Evolutionary conservation across 1,284 basidiomycete genomes (phyloP), one percentile per base, ranked within the genome.

Genomic region (Apiotrichum laibachii): DNA sequence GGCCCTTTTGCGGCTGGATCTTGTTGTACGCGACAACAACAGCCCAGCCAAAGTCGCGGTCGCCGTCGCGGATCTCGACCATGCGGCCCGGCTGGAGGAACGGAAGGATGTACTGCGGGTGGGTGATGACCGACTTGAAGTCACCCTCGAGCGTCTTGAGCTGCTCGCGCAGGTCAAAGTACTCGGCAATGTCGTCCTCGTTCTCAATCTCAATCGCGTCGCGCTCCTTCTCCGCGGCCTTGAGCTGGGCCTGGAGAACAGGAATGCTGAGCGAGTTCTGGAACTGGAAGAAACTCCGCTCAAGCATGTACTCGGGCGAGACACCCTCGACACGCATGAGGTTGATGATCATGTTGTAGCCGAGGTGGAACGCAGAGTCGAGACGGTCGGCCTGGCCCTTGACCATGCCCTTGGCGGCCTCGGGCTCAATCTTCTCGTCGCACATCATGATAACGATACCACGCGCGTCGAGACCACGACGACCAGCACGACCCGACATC

Each of bases 361-460:
- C 95, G 10, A 99, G 82, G 79, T 98, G 94, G 82, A 99, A 99
- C 5, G 96, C 96, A 19, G 94, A 98, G 78, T 99, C 93, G 61
- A 99, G 82, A 43, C 95, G 84, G 77, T 99, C 96, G 8, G 96
- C 94, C 80, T 97, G 90, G 53, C 96, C 96, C 79, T 98, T 98
- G 77, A 99, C 90, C 96, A 99, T 99, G 56, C 84, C 85, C 82
- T 97, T 99, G 49, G 96, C 95, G 0, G 88, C 85, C 3, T 85
- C 78, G 0, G 96, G 94, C 72, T 99, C 96, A 53, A 99, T 83
- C 80, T 96, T 97, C 80, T 97, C 93, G 78, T 99, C 95, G 75
- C 90, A 92, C 96, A 99, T 99, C 92, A 99, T 92, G 72, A 99
- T 98, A 64, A 99, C 96, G 57, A 99, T 93, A 63, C 96, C 96